Percentiles rank a stretch among this genome's conserved stretches.
Evolutionary conservation across 1,139 yeast genomes (phyloP).

Genomic region (Pneumocystis jirovecii): DNA sequence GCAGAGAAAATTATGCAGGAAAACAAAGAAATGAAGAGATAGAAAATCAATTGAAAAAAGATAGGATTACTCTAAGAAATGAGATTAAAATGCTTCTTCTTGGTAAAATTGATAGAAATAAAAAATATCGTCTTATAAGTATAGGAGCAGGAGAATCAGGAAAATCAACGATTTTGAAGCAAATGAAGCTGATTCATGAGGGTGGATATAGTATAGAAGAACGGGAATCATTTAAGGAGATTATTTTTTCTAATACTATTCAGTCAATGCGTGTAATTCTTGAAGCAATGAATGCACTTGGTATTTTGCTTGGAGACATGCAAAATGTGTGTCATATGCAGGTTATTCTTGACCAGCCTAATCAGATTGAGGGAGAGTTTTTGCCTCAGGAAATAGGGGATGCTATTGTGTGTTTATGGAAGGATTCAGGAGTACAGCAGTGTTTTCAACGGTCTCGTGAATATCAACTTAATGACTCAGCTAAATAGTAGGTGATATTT

Average conservation of each 20-base stretch:
- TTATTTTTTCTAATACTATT: conserved; percentile 89
- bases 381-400: conserved; percentile 17
- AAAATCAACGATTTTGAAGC: conserved; percentile 89
- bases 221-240: conserved; percentile 63
- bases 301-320: conserved; percentile 12
- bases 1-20: conserved; percentile 24
- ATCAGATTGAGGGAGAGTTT: conserved; percentile 15
- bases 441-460: conserved; percentile 50
- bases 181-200: conserved; percentile 71
- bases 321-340: conserved; percentile 11
- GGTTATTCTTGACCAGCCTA: conserved; percentile 13
- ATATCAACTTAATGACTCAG: conserved; percentile 78
- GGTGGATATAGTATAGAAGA: conserved; percentile 75
- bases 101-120: conserved; percentile 4
- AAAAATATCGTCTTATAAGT: conserved; percentile 48
- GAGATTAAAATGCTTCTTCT: conserved; percentile 17
- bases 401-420: conserved; percentile 32
- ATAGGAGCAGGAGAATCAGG: conserved; percentile 96
- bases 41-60: conserved; percentile 46
- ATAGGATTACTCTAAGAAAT: conserved; percentile 36
- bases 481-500: conserved; percentile 33
- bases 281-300: conserved; percentile 22
- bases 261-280: conserved; percentile 77
- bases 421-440: conserved; percentile 44
- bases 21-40: conserved; percentile 41